Percentiles rank a stretch among this genome's conserved stretches.
These are phyloP conservation scores for Aspergillus tubingensis DNA, from an alignment of 2,329 filamentous ascomycete species.

Conservation along the genomic window DNA sequence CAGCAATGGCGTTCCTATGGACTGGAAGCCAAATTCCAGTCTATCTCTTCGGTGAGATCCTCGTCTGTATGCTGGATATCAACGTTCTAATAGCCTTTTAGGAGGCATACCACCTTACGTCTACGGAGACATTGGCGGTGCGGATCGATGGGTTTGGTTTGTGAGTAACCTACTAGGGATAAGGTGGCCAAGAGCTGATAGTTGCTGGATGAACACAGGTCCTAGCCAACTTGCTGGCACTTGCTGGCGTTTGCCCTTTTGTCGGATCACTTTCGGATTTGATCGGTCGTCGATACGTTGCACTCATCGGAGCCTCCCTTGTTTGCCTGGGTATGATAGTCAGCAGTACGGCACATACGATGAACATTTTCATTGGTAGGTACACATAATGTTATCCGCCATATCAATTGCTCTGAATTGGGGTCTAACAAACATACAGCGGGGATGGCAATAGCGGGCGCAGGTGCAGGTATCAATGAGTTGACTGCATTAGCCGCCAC, in stretches of 20 bases:
- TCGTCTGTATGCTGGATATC: not conserved
- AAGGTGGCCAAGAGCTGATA: not conserved
- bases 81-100: conserved; percentile 18
- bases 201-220: conserved; percentile 33
- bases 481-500: conserved; percentile 68
- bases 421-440: conserved; percentile 33
- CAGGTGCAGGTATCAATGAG: conserved; percentile 68
- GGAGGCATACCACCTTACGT: conserved; percentile 56
- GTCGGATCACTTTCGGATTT: conserved; percentile 68
- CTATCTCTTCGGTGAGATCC: conserved; percentile 49
- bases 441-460: conserved; percentile 61
- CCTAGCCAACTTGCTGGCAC: conserved; percentile 55
- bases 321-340: conserved; percentile 63
- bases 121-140: conserved; percentile 62
- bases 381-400: conserved; percentile 24
- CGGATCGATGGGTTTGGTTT: conserved; percentile 64
- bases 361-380: conserved; percentile 64
- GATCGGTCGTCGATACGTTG: conserved; percentile 63
- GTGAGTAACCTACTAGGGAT: conserved; percentile 27
- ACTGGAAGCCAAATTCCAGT: conserved; percentile 63
- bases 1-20: conserved; percentile 63
- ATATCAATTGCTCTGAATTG: not conserved
- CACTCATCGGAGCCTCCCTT: conserved; percentile 55
- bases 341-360: conserved; percentile 57
- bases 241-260: conserved; percentile 62